These are phyloP conservation scores for Fusarium longipes DNA, from an alignment of 2,329 filamentous ascomycete species.

Conservation along the genomic window DNA sequence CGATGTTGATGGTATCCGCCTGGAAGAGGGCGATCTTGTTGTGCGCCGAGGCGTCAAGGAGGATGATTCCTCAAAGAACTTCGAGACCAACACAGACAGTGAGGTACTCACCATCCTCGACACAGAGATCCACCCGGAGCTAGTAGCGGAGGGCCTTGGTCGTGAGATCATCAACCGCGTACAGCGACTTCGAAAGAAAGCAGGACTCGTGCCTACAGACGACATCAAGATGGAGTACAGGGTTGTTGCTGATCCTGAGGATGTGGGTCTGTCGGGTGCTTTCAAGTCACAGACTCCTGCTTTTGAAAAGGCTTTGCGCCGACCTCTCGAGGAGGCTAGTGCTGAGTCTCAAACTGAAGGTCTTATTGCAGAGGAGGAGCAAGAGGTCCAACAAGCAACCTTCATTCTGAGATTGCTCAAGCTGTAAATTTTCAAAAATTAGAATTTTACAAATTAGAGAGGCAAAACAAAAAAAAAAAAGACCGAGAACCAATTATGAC, in stretches of 20 bases:
- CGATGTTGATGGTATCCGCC: constrained; percentile 83
- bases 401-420: constrained; percentile 81
- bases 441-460: constrained; percentile 4
- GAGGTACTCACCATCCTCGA: constrained; percentile 95
- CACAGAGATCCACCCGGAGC: constrained; percentile 81
- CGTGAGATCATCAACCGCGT: constrained; percentile 94
- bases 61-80: constrained; percentile 74
- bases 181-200: constrained; percentile 93
- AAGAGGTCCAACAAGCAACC: constrained; percentile 85
- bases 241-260: constrained; percentile 81
- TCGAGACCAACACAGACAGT: constrained; percentile 89
- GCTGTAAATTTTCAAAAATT: constrained; percentile 60
- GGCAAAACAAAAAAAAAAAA: constrained; percentile 15
- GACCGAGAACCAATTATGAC: constrained; percentile 14
- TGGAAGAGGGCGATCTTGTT: constrained; percentile 82
- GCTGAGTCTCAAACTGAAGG: constrained; percentile 40
- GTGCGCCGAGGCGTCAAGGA: constrained; percentile 82
- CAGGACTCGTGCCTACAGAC: constrained; percentile 88
- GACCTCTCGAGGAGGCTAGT: constrained; percentile 71
- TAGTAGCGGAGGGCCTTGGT: constrained; percentile 88
- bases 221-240: constrained; percentile 96
- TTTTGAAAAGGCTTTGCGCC: constrained; percentile 81
- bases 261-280: constrained; percentile 75
- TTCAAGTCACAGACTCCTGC: constrained; percentile 74
- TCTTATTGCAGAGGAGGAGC: constrained; percentile 83